Percentiles rank a stretch among this genome's conserved stretches.
Conservation (phyloP, 179 eudicot species). For the Heliamphora pulchella region DNA sequence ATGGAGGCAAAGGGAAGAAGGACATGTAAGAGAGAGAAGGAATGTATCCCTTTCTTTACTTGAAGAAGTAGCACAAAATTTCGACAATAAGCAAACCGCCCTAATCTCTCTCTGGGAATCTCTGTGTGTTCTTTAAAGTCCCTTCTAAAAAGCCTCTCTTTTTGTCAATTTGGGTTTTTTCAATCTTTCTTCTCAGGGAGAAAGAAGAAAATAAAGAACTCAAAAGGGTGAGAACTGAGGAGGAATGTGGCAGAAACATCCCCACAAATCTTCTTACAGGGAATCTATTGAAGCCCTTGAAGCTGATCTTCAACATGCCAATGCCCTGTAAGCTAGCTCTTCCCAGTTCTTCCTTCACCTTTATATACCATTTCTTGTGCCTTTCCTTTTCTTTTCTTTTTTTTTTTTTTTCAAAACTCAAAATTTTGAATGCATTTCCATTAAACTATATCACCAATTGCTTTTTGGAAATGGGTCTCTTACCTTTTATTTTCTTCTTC, state of each 20-base stretch:
- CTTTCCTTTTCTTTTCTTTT: neutral
- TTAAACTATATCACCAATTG: neutral
- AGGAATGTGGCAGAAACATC: constrained; percentile 51
- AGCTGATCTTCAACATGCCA: constrained; percentile 86
- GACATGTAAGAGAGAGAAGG: constrained; percentile 12
- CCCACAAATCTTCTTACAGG: constrained; percentile 43
- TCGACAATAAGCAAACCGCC: constrained; percentile 21
- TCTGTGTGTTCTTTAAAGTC: constrained; percentile 2
- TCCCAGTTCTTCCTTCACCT: neutral
- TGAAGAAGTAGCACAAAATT: constrained; percentile 19
- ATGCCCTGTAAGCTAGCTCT: constrained; percentile 44
- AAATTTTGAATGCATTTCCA: too few relatives aligned
- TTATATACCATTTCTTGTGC: neutral
- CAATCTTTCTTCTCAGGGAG: constrained; percentile 7
- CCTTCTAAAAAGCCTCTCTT: constrained; percentile 15
- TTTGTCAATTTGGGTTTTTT: constrained; percentile 9
- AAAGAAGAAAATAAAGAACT: neutral
- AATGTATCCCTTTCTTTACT: constrained; percentile 36
- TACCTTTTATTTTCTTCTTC: neutral
- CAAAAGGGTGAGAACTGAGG: constrained; percentile 13
- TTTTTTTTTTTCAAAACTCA: neutral
- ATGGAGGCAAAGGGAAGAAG: constrained; percentile 13
- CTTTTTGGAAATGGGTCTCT: too few relatives aligned
- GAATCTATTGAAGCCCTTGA: constrained; percentile 70
- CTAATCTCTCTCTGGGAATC: neutral